Evolutionary conservation across 1,139 yeast genomes (phyloP).

Genomic region (Saccharomyces hybrid): DNA sequence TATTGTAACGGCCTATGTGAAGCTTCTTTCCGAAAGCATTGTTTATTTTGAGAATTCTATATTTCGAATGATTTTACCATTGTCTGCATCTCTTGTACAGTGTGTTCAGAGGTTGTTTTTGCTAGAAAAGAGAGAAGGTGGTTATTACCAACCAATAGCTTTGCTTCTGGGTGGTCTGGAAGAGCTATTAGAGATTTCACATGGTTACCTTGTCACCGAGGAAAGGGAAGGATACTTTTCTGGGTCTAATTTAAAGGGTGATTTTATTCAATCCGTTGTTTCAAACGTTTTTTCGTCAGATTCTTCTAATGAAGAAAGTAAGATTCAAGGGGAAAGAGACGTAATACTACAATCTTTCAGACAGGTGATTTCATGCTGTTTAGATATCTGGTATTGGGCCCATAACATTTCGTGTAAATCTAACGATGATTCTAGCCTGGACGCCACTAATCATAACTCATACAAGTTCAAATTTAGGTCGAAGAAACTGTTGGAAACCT

Average conservation of each 20-base stretch:
- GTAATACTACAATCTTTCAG: conserved; percentile 58
- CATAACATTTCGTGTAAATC: conserved; percentile 66
- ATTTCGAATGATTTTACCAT: conserved; percentile 29
- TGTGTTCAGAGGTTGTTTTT: conserved; percentile 22
- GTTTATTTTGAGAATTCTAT: conserved; percentile 27
- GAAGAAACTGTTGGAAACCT: conserved; percentile 58
- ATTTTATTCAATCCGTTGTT: conserved; percentile 31
- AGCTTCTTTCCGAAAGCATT: conserved; percentile 30
- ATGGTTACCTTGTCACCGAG: conserved; percentile 41
- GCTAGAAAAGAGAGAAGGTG: conserved; percentile 21
- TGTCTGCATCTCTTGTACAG: conserved; percentile 30
- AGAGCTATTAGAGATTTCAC: conserved; percentile 54
- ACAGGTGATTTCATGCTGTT: conserved; percentile 49
- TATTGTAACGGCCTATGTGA: conserved; percentile 29
- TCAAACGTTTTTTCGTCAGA: conserved; percentile 86
- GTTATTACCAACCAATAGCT: conserved; percentile 35
- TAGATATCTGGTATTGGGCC: conserved; percentile 69
- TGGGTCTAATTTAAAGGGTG: conserved; percentile 20
- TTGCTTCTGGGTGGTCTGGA: conserved; percentile 60
- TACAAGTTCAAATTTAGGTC: conserved; percentile 67
- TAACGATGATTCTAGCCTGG: conserved; percentile 36
- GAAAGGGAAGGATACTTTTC: conserved; percentile 25
- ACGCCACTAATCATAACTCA: conserved; percentile 39
- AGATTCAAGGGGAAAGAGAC: conserved; percentile 47
- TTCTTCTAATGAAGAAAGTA: conserved; percentile 50